Evolutionary conservation across 2,329 filamentous ascomycete species (phyloP).

Genomic region (Canariomyces notabilis): DNA sequence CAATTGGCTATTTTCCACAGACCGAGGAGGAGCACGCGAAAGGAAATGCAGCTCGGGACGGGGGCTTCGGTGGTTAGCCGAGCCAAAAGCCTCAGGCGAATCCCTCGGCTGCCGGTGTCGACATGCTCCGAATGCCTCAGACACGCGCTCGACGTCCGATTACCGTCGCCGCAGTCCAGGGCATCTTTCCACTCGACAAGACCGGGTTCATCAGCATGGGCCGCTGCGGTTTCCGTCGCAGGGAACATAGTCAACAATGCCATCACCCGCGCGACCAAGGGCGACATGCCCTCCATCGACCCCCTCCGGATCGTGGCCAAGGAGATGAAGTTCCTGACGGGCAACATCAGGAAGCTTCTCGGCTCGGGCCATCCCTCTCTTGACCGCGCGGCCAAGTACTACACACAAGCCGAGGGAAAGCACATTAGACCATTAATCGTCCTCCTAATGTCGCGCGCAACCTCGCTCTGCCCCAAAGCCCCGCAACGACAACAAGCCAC

Average conservation of each 20-base stretch:
- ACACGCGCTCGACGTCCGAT: conserved; percentile 30
- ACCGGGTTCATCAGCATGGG: conserved; percentile 60
- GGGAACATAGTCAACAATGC: conserved; percentile 67
- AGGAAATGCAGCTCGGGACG: conserved; percentile 50
- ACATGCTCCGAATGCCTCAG: conserved; percentile 37
- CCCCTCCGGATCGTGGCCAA: conserved; percentile 87
- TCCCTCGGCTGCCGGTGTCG: conserved; percentile 31
- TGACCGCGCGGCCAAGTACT: conserved; percentile 96
- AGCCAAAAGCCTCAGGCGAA: conserved; percentile 32
- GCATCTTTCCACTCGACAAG: conserved; percentile 42
- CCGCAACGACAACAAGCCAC: conserved; percentile 35
- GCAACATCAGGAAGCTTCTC: conserved; percentile 87
- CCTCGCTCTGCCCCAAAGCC: conserved; percentile 66
- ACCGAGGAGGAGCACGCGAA: conserved; percentile 25
- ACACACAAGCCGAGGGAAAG: conserved; percentile 93
- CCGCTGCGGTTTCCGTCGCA: conserved; percentile 65
- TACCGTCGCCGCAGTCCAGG: conserved; percentile 30
- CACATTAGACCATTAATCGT: conserved; percentile 93
- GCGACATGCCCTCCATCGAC: conserved; percentile 71
- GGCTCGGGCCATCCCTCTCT: conserved; percentile 92
- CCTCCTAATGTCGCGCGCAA: conserved; percentile 92
- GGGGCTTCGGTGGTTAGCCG: conserved; percentile 47
- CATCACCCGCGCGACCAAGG: conserved; percentile 56
- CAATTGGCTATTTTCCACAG: conserved; percentile 32
- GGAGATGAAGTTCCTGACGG: conserved; percentile 93